phyloP scores from a whole-genome alignment of 352 stramenopile species.

The Pythium rhizo-oryzae region DNA sequence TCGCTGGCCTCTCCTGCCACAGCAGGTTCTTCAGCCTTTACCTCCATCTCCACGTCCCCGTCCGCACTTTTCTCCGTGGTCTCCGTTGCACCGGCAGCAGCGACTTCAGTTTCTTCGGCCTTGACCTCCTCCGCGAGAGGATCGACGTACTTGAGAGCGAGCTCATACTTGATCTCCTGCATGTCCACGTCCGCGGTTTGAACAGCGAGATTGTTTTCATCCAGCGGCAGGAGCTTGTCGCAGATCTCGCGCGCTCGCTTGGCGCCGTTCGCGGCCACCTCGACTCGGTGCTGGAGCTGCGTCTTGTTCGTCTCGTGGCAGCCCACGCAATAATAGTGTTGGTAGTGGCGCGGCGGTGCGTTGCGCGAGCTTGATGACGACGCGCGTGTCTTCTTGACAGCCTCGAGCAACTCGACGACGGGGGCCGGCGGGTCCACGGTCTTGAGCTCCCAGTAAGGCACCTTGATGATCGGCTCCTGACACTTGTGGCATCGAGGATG shows the following conservation, averaged over 20 bases:
- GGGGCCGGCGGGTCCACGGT: conserved; percentile 56
- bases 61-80: conserved; percentile 15
- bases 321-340: conserved; percentile 75
- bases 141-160: conserved; percentile 60
- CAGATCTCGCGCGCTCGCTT: conserved; percentile 74
- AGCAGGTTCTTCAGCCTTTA: conserved; percentile 19
- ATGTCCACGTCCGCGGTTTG: conserved; percentile 77
- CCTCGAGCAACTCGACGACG: conserved; percentile 81
- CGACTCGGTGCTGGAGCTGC: conserved; percentile 73
- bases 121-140: conserved; percentile 21
- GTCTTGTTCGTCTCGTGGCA: conserved; percentile 83
- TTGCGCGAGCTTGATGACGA: conserved; percentile 69
- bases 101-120: conserved; percentile 27
- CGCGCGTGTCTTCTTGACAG: conserved; percentile 71
- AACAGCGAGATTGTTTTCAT: conserved; percentile 55
- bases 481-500: conserved; percentile 91
- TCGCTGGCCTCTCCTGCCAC: not conserved
- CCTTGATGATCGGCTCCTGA: conserved; percentile 78
- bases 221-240: conserved; percentile 58
- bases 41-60: conserved; percentile 19
- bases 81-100: conserved; percentile 22
- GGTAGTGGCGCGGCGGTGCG: conserved; percentile 73
- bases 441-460: conserved; percentile 85
- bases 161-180: conserved; percentile 83
- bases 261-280: conserved; percentile 60